Conservation (phyloP, 352 stramenopile genomes). For the Pythium sukuiense region DNA sequence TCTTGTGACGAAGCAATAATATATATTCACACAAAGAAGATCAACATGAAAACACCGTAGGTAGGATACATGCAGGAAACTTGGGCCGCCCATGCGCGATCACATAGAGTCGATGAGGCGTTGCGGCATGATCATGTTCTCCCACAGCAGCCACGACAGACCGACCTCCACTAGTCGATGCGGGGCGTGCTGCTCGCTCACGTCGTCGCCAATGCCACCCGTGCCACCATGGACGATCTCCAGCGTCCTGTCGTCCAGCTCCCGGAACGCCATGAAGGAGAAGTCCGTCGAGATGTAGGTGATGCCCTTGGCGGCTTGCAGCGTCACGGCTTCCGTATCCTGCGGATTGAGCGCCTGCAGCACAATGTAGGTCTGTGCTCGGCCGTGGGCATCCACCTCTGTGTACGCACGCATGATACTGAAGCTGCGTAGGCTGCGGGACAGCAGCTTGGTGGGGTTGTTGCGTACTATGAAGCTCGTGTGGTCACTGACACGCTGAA, state of each 20-base stretch:
- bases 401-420: constrained; percentile 40
- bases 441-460: constrained; percentile 23
- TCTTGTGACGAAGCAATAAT: too few species aligned
- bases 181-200: constrained; percentile 37
- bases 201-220: constrained; percentile 24
- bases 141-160: constrained; percentile 2
- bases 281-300: constrained; percentile 42
- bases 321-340: constrained; percentile 11
- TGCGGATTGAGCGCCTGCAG: constrained; percentile 35
- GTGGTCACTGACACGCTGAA: constrained; percentile 41
- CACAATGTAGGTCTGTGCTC: constrained; percentile 32
- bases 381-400: constrained; percentile 32
- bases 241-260: constrained; percentile 19
- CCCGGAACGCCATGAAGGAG: constrained; percentile 37
- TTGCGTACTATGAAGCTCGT: constrained; percentile 47
- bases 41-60: too few species aligned
- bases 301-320: constrained; percentile 13
- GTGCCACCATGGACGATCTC: constrained; percentile 45
- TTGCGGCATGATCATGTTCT: constrained; percentile 37
- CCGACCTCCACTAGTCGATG: background rate
- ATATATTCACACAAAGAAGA: too few species aligned
- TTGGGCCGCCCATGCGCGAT: background rate
- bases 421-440: constrained; percentile 25
- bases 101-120: background rate
- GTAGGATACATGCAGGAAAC: too few species aligned